A percentile compares a stretch with the other conserved stretches of the same genome.
Conservation (phyloP, 768 basidiomycete genomes). For the Melanogaster broomeanus region DNA sequence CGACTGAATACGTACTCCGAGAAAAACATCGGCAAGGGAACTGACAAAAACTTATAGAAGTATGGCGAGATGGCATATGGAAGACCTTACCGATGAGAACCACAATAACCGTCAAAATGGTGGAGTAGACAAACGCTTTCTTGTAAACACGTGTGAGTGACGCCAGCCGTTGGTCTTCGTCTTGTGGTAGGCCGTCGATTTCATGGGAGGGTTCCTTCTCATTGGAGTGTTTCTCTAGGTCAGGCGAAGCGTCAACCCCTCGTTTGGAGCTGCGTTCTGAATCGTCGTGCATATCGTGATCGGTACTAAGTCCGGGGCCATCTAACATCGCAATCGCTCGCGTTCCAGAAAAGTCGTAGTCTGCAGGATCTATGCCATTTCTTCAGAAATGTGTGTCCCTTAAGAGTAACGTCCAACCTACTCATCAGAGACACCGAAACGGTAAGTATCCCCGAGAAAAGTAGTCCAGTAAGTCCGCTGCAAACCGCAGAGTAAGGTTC, state of each 20-base stretch:
- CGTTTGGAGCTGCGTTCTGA: slow-evolving; percentile 1
- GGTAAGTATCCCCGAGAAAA: slow-evolving; percentile 40
- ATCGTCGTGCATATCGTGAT: not conserved
- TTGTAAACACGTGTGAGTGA: slow-evolving; percentile 32
- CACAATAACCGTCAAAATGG: slow-evolving; percentile 33
- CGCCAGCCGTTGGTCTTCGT: slow-evolving; percentile 9
- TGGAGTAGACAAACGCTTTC: slow-evolving; percentile 36
- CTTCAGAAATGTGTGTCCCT: not conserved
- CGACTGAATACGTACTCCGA: slow-evolving; percentile 38
- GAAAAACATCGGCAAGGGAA: slow-evolving; percentile 43
- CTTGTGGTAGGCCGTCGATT: not conserved
- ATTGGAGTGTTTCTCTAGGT: slow-evolving; percentile 17
- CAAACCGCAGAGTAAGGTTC: slow-evolving; percentile 42
- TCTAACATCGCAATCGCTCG: slow-evolving; percentile 36
- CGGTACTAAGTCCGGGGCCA: not conserved
- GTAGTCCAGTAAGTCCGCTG: slow-evolving; percentile 38
- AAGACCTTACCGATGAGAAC: slow-evolving; percentile 32
- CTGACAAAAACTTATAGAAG: slow-evolving; percentile 14
- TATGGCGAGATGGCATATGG: not conserved
- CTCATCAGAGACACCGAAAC: slow-evolving; percentile 38
- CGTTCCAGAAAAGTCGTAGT: slow-evolving; percentile 41
- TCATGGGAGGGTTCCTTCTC: not conserved
- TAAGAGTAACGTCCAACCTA: slow-evolving; percentile 13
- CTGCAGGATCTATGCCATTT: slow-evolving; percentile 27
- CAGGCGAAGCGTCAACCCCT: not conserved